Conservation (phyloP, 495 filamentous ascomycete species). For the Pyrenula aspistea region DNA sequence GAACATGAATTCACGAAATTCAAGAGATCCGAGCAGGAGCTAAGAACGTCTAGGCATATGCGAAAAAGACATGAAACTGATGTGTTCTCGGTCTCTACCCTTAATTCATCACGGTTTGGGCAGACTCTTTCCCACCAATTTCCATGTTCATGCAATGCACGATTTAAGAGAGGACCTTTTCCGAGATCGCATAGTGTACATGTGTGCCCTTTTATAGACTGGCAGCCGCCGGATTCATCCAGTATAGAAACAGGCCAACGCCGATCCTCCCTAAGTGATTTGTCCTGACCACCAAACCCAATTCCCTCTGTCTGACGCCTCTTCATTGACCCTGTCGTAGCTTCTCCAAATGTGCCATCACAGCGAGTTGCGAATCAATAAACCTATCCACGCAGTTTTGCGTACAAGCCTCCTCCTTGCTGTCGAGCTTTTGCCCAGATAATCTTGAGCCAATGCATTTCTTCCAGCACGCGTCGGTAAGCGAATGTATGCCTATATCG, state of each 20-base stretch:
- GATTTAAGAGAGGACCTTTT: no score
- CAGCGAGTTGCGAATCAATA: constrained; percentile 71
- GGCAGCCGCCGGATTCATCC: no score
- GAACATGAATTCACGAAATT: constrained; percentile 48
- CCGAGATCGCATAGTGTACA: no score
- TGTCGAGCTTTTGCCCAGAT: constrained; percentile 54
- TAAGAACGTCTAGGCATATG: constrained; percentile 43
- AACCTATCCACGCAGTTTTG: constrained; percentile 89
- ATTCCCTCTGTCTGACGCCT: neutral
- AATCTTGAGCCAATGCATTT: constrained; percentile 72
- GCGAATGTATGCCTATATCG: constrained; percentile 55
- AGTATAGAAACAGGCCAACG: no score
- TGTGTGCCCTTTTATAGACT: no score
- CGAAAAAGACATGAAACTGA: constrained; percentile 84
- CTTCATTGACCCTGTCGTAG: constrained; percentile 36
- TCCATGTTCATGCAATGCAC: no score
- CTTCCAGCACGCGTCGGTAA: constrained; percentile 85
- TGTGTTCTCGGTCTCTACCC: no score
- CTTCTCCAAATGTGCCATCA: constrained; percentile 66
- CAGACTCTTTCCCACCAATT: no score
- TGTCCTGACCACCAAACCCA: no score
- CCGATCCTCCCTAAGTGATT: no score
- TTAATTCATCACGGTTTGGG: no score
- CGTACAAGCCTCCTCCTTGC: constrained; percentile 65
- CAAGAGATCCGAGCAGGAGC: neutral